A percentile compares a stretch with the other conserved stretches of the same genome.
phyloP scores from a whole-genome alignment of 2,329 filamentous ascomycete species.

The Orbilia ellipsospora region DNA sequence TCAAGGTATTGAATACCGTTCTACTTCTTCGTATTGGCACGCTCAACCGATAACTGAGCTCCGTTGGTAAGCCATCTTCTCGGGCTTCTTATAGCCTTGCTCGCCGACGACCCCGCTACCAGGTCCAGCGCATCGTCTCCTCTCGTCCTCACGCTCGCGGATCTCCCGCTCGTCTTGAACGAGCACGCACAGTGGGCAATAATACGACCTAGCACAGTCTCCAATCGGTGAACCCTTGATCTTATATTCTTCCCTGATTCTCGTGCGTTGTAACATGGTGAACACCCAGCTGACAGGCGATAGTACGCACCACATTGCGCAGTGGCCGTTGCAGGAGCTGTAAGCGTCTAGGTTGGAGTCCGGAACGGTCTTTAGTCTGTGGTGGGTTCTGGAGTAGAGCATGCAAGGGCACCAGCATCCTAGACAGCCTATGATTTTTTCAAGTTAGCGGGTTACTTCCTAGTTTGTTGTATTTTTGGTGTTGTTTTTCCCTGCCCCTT shows the following conservation, averaged over 20 bases:
- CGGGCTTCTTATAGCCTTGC: slow-evolving; percentile 58
- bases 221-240: slow-evolving; percentile 57
- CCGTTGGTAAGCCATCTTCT: slow-evolving; percentile 58
- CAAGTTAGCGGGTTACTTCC: slow-evolving; percentile 16
- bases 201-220: slow-evolving; percentile 59
- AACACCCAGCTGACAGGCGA: slow-evolving; percentile 59
- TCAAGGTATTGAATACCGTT: background rate
- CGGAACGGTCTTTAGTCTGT: slow-evolving; percentile 59
- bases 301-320: slow-evolving; percentile 57
- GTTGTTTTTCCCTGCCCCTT: slow-evolving; percentile 25
- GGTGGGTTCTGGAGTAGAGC: slow-evolving; percentile 59
- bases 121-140: slow-evolving; percentile 57
- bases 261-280: slow-evolving; percentile 59
- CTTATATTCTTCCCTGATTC: slow-evolving; percentile 58
- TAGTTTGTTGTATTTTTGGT: slow-evolving; percentile 8
- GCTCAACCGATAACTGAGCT: slow-evolving; percentile 54
- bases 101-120: slow-evolving; percentile 58
- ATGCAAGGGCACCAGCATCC: slow-evolving; percentile 60
- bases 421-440: slow-evolving; percentile 55
- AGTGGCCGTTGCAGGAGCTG: slow-evolving; percentile 57
- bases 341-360: slow-evolving; percentile 58
- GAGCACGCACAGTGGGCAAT: slow-evolving; percentile 58
- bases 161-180: slow-evolving; percentile 59
- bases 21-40: background rate
- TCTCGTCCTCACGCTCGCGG: slow-evolving; percentile 58